Base-by-base conservation (phyloP, 371 early-diverging fungal species). In the Rhizopus arrhizus region DNA sequence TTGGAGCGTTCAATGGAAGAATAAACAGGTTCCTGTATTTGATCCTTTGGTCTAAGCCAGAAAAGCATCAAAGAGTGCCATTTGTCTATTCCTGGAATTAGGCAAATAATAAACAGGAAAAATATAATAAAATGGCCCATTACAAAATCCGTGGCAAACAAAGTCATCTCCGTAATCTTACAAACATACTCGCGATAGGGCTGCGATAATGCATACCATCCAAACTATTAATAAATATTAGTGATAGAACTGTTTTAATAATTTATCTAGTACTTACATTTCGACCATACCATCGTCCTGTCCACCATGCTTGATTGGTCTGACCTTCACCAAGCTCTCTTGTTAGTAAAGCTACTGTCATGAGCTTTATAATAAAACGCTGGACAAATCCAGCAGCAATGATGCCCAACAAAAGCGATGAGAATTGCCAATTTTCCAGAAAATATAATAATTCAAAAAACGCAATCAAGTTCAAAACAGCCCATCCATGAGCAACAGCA, bases 271-370 rank as follows among this genome's bases (percentile, higher is more conserved):
- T n/a, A 62, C 93, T 93, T 74, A 91, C 78, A 40, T 89, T 91
- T 43, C 87, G 85, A 29, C 87, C 88, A 45, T 88, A 85, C 93
- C 95, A 95, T 56, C 84, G 83, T 32, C 95, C 95, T 7, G 91
- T 90, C 95, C 94, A 95, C 94, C 94, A 93, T 10, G 92, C 94
- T 41, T 85, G 76, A 63, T 92, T 92, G 28, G 90, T 76, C 64
- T 87, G 89, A 68, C 89, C 91, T 65, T 91, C 87, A 56, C 87
- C 87, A 73, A 90, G 88, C 72, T 93, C 93, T 38, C 93, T 84
- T 35, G 93, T 88, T 49, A 94, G 71, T 58, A 89, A 87, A 40
- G 89, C 59, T 16, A 85, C 79, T 45, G 87, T 86, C 58, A 93
- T 57, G 3, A 89, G 49, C 42, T 87, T 85, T 69, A 92, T 83